Evolutionary conservation across 345 rosid species (phyloP).

Genomic region (Salix udensis): DNA sequence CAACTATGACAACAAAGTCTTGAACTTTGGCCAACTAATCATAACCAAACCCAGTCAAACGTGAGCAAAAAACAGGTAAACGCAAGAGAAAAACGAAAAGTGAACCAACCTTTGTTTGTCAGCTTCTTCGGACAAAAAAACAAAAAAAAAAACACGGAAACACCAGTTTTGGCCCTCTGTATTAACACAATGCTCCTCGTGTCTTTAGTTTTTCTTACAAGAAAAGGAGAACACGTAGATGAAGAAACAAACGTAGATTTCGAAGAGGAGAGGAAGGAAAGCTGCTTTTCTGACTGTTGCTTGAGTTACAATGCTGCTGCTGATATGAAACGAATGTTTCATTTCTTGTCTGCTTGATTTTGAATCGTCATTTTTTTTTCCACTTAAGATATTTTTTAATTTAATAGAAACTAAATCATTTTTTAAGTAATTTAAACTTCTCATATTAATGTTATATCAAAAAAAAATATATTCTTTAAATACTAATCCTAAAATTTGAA

Average conservation of each 20-base stretch:
- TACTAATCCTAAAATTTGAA: no score
- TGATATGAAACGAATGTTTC: background rate
- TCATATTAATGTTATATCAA: no score
- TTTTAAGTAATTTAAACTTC: no score
- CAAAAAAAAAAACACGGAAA: background rate
- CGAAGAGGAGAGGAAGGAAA: background rate
- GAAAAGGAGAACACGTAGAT: background rate
- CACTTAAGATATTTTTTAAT: no score
- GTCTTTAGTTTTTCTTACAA: background rate
- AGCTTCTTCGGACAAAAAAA: background rate
- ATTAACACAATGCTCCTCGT: background rate
- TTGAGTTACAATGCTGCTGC: background rate
- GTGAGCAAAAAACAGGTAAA: background rate
- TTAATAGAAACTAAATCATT: no score
- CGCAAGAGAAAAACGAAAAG: background rate
- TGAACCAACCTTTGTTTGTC: background rate
- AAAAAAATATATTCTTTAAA: no score
- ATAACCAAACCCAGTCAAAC: background rate
- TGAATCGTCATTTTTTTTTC: background rate
- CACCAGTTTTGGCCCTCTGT: background rate
- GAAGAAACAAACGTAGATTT: background rate
- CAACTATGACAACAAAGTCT: slow-evolving; percentile 7
- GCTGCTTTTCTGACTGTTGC: background rate
- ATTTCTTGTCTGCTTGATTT: background rate
- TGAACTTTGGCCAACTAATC: background rate